A percentile compares a stretch with the other conserved stretches of the same genome.
Evolutionary conservation across 1,284 basidiomycete species (phyloP).

Genomic region (Abortiporus biennis): DNA sequence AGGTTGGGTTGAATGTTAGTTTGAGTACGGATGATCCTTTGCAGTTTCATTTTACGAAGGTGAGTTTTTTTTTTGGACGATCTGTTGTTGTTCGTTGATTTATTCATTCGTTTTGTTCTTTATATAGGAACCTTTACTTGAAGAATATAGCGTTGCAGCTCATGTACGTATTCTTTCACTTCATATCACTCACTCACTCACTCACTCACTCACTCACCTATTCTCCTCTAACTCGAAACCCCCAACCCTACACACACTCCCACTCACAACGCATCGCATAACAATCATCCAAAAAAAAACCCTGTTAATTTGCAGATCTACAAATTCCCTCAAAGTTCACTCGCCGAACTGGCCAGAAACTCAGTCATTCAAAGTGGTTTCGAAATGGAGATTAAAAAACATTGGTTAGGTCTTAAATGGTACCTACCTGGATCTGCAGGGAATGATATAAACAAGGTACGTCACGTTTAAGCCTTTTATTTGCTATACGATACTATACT

Average conservation of each 20-base stretch:
- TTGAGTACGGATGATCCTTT: constrained; percentile 94
- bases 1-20: constrained; percentile 93
- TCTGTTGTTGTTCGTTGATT: not conserved
- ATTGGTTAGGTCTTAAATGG: constrained; percentile 92
- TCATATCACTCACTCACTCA: not conserved
- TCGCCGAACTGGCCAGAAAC: constrained; percentile 92
- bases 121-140: constrained; percentile 82
- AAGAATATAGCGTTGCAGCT: constrained; percentile 98
- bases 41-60: constrained; percentile 97
- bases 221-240: too few species aligned
- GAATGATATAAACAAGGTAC: constrained; percentile 88
- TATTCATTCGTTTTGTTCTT: constrained; percentile 1
- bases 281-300: not conserved
- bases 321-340: constrained; percentile 81
- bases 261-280: not conserved
- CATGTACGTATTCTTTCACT: constrained; percentile 54
- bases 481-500: constrained; percentile 14
- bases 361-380: constrained; percentile 96
- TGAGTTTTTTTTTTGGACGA: constrained; percentile 17
- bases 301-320: constrained; percentile 82
- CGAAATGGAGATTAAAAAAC: constrained; percentile 97
- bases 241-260: not conserved
- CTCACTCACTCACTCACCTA: not conserved
- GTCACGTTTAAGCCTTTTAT: constrained; percentile 12
- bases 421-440: constrained; percentile 84